Base-by-base conservation (phyloP, 768 basidiomycete species). In the Udeniomyces megalosporus region DNA sequence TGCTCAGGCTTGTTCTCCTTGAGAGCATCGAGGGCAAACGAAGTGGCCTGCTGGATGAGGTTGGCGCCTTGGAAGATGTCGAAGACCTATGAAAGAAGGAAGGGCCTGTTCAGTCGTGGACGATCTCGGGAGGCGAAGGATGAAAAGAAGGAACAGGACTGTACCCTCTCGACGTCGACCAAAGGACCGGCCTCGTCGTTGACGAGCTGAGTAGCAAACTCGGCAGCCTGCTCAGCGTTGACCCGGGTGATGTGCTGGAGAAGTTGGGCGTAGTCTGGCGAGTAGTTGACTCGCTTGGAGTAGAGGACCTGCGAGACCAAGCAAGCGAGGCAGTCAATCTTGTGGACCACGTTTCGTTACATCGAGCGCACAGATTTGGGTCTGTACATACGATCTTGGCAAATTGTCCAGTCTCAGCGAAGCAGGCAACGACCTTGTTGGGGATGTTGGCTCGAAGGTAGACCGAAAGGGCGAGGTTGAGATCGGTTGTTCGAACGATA, bases 1-100 rank as follows among this genome's bases (percentile, higher is more conserved):
- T 99, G 93, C 73, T 99, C 95, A 0, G 92, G 88, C 72, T 86
- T 86, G 78, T 99, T 97, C 60, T 99, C 95, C 77, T 99, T 97
- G 69, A 99, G 79, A 24, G 92, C 95, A 71, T 97, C 95, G 62
- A 99, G 77, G 52, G 97, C 77, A 84, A 99, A 97, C 1, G 90
- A 92, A 0, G 95, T 99, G 5, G 95, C 95, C 22, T 92, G 93
- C 74, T 97, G 95, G 62, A 97, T 92, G 90, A 97, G 89, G 76
- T 96, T 97, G 72, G 95, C 92, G 0, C 86, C 86, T 90, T 96
- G 95, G 79, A 99, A 97, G 69, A 97, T 95, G 70, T 99, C 95
- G 64, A 96, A 91, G 59, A 96, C 87, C 83, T 86, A 60, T 12
- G 26, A 31, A 24, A 2, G 24, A 5, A 10, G n/a, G 31, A 31